Evolutionary conservation across 768 basidiomycete species (phyloP).

Genomic region (Xerocomellus amylosporus): DNA sequence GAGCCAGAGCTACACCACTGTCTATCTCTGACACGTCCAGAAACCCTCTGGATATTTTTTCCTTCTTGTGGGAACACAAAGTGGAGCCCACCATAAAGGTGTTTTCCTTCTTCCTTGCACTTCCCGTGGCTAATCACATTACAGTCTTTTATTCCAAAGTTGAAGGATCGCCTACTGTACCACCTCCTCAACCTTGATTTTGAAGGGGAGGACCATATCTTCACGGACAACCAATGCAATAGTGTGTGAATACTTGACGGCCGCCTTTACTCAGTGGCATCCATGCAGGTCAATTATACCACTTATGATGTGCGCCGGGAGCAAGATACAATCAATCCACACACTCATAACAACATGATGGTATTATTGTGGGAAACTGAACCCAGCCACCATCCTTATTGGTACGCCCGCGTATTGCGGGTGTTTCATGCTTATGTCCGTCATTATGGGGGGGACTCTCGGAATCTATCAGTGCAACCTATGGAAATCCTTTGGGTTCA

Average conservation of each 20-base stretch:
- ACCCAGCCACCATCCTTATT: constrained; percentile 17
- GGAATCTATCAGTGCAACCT: neutral
- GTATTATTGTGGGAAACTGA: constrained; percentile 10
- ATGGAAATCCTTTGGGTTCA: constrained; percentile 36
- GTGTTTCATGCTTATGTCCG: constrained; percentile 29
- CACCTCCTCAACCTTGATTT: constrained; percentile 3
- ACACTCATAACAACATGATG: constrained; percentile 22
- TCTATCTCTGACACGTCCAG: neutral
- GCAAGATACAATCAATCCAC: constrained; percentile 22
- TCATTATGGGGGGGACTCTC: neutral
- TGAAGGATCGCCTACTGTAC: constrained; percentile 14
- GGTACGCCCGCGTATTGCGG: constrained; percentile 14
- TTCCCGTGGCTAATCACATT: neutral
- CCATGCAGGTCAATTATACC: constrained; percentile 32
- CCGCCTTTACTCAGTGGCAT: constrained; percentile 20
- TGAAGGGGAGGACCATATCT: constrained; percentile 1
- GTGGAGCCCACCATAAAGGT: constrained; percentile 12
- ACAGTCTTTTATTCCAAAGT: constrained; percentile 7
- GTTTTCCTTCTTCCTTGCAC: neutral
- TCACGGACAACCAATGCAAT: constrained; percentile 7
- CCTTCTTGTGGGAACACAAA: neutral
- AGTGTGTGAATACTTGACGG: constrained; percentile 13
- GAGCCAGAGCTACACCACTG: constrained; percentile 5
- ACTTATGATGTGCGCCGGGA: constrained; percentile 28
- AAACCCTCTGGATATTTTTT: neutral